Percentiles rank a stretch among this genome's conserved stretches.
phyloP scores from a whole-genome alignment of 2,329 filamentous ascomycete genomes.

The Cercospora sp. region DNA sequence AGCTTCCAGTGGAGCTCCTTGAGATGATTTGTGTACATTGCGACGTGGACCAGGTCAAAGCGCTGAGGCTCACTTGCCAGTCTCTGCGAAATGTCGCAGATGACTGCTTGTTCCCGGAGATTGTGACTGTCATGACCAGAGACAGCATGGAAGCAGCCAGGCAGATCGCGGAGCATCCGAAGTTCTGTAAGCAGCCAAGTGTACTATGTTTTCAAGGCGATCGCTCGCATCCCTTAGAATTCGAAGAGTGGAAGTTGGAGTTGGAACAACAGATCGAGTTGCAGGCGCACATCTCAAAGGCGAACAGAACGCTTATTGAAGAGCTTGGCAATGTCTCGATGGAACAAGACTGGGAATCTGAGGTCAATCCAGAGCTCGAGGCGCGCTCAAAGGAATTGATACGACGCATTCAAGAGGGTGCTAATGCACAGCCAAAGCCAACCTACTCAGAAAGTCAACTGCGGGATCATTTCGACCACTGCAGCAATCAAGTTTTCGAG shows the following conservation, averaged over 20 bases:
- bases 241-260: neutral
- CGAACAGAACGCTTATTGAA: neutral
- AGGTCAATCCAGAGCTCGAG: neutral
- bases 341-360: neutral
- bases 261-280: neutral
- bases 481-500: too few species aligned
- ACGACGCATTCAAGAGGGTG: too few species aligned
- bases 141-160: neutral
- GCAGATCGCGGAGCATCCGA: neutral
- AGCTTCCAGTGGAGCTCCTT: neutral
- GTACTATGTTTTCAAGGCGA: neutral
- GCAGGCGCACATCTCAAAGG: neutral
- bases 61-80: neutral
- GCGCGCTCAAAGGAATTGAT: too few species aligned
- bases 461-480: too few species aligned
- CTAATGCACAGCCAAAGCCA: too few species aligned
- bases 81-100: slow-evolving; percentile 2
- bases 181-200: neutral
- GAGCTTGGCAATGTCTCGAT: neutral
- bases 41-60: neutral
- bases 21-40: neutral
- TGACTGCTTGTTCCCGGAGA: neutral
- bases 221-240: too few species aligned
- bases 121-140: slow-evolving; percentile 6
- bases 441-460: too few species aligned